Conservation (phyloP, 805 yeast genomes). For the Kazachstania martiniae region DNA sequence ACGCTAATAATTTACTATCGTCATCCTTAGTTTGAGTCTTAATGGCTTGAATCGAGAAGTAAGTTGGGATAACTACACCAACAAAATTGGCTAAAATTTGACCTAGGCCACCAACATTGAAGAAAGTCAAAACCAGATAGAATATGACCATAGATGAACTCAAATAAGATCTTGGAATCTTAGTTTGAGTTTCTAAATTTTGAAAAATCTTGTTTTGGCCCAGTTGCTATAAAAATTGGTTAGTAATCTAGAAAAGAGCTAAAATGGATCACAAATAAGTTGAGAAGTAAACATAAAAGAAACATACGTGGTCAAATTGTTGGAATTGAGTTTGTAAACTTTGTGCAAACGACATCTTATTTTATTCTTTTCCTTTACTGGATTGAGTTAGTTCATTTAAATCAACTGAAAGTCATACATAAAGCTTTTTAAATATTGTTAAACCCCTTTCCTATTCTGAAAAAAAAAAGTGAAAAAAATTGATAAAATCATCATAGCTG, state of each 20-base stretch:
- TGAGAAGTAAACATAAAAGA: not conserved
- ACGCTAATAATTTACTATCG: slow-evolving; percentile 82
- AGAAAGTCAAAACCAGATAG: slow-evolving; percentile 70
- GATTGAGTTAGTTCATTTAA: not conserved
- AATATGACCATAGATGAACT: slow-evolving; percentile 51
- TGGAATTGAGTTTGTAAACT: slow-evolving; percentile 39
- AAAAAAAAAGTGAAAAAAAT: too few relatives aligned
- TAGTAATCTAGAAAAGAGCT: slow-evolving; percentile 3
- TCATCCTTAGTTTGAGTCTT: slow-evolving; percentile 58
- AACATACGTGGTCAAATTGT: slow-evolving; percentile 20
- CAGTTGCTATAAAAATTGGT: slow-evolving; percentile 17
- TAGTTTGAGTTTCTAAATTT: slow-evolving; percentile 34
- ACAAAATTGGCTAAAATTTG: slow-evolving; percentile 87
- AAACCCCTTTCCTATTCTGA: too few relatives aligned
- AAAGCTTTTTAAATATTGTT: too few relatives aligned
- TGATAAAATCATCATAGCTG: too few relatives aligned
- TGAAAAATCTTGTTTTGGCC: slow-evolving; percentile 27
- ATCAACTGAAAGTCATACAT: too few relatives aligned
- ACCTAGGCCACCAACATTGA: slow-evolving; percentile 91
- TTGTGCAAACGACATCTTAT: too few relatives aligned
- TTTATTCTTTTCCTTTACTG: not conserved
- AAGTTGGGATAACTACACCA: slow-evolving; percentile 85
- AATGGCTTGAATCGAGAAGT: slow-evolving; percentile 75
- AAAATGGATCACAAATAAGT: too few relatives aligned
- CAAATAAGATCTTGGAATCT: slow-evolving; percentile 77